These are phyloP conservation scores for Pythium coloratum DNA, from an alignment of 352 stramenopile species.

Conservation along the genomic window DNA sequence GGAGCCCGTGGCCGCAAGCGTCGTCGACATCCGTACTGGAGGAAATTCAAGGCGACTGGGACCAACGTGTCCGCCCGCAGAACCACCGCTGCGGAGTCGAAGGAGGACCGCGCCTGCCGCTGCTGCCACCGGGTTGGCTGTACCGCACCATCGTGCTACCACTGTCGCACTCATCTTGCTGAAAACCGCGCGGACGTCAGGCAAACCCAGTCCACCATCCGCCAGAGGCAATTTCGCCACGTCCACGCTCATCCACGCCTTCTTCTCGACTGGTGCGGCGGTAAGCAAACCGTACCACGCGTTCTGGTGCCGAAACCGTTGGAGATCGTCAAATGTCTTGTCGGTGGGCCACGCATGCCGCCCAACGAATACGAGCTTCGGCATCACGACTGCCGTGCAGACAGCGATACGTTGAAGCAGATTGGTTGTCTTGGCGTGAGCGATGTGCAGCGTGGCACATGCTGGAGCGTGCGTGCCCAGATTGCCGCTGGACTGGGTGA, in stretches of 20 bases:
- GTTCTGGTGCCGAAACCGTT: slow-evolving; percentile 1
- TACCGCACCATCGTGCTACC: not conserved
- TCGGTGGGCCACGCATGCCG: not conserved
- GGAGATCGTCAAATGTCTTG: not conserved
- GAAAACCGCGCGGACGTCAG: not conserved
- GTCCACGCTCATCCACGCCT: not conserved
- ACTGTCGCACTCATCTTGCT: not conserved
- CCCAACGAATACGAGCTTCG: slow-evolving; percentile 12
- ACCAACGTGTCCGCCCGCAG: not conserved
- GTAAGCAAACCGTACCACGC: not conserved
- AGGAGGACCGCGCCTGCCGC: not conserved
- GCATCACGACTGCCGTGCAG: slow-evolving; percentile 2
- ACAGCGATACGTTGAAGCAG: slow-evolving; percentile 1
- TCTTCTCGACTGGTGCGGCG: too few species aligned
- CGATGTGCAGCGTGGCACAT: slow-evolving; percentile 7
- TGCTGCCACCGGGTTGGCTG: not conserved
- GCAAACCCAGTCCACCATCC: slow-evolving; percentile 5
- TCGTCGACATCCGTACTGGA: not conserved
- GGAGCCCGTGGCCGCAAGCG: too few species aligned
- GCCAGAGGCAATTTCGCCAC: not conserved
- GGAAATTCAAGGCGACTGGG: not conserved
- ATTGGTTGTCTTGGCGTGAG: slow-evolving; percentile 1
- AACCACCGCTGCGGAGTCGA: not conserved
- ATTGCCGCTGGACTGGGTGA: not conserved
- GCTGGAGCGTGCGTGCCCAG: slow-evolving; percentile 8